phyloP scores from a whole-genome alignment of 495 filamentous ascomycete genomes.

The Terfezia boudieri region DNA sequence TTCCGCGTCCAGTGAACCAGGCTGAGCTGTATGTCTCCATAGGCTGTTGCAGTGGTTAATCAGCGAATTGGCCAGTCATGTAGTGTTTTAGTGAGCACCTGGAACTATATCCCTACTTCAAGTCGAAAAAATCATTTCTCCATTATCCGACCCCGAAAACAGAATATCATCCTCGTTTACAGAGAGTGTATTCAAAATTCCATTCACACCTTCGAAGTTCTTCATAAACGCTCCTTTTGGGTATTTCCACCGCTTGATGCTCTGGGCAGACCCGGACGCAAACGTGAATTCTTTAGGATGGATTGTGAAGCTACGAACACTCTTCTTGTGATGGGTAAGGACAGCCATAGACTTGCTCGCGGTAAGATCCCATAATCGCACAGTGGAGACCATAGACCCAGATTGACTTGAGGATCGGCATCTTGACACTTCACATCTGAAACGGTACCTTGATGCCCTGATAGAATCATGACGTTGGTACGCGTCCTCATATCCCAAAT shows the following conservation, averaged over 20 bases:
- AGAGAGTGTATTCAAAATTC: slow-evolving; percentile 82
- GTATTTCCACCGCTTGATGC: slow-evolving; percentile 99
- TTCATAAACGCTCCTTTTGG: slow-evolving; percentile 99
- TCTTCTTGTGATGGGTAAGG: slow-evolving; percentile 96
- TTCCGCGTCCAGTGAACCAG: slow-evolving; percentile 82
- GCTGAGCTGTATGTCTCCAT: slow-evolving; percentile 80
- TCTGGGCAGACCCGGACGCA: slow-evolving; percentile 67
- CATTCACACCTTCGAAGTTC: slow-evolving; percentile 92
- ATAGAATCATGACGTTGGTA: slow-evolving; percentile 81
- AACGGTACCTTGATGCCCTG: slow-evolving; percentile 74
- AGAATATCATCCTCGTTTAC: slow-evolving; percentile 89
- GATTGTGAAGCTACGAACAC: slow-evolving; percentile 59
- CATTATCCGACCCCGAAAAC: slow-evolving; percentile 90
- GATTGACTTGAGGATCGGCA: slow-evolving; percentile 86
- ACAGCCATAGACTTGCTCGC: slow-evolving; percentile 92
- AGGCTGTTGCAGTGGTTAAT: slow-evolving; percentile 27
- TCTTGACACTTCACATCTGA: slow-evolving; percentile 82
- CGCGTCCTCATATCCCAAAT: slow-evolving; percentile 99
- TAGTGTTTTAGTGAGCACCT: not conserved
- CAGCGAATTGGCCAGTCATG: too few relatives aligned
- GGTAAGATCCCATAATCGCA: slow-evolving; percentile 88
- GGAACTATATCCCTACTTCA: slow-evolving; percentile 82
- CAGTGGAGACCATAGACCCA: slow-evolving; percentile 70
- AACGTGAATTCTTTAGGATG: slow-evolving; percentile 96
- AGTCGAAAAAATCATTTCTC: slow-evolving; percentile 97